Conservation (phyloP, 345 rosid species). For the Populus pruinosa region DNA sequence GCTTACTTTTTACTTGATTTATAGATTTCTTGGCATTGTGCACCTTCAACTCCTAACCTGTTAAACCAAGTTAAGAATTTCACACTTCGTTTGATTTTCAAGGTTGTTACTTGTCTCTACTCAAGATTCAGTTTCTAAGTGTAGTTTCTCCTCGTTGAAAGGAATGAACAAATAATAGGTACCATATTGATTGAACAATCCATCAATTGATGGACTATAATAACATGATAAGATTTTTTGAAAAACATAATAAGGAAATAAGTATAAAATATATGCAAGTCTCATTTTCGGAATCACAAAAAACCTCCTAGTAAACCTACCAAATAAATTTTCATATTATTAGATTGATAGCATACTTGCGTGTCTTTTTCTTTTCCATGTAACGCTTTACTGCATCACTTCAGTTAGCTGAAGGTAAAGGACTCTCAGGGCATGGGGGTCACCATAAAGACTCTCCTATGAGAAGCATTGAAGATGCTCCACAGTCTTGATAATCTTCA, state of each 20-base stretch:
- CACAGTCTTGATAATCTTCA: constrained; percentile 91
- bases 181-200: too few relatives aligned
- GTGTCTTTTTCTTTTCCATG: constrained; percentile 91
- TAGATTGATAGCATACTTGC: constrained; percentile 41
- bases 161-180: too few relatives aligned
- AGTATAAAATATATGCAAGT: not conserved
- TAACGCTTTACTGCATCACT: constrained; percentile 87
- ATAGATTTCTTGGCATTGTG: not conserved
- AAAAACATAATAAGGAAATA: not conserved
- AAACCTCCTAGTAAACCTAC: not conserved
- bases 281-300: not conserved
- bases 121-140: not conserved
- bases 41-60: not conserved
- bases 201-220: too few relatives aligned
- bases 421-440: constrained; percentile 59
- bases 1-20: not conserved
- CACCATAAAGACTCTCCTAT: constrained; percentile 92
- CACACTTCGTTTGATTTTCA: too few relatives aligned
- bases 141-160: not conserved
- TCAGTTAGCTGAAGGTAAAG: constrained; percentile 55
- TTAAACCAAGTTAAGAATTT: too few relatives aligned
- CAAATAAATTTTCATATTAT: not conserved
- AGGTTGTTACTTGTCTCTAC: not conserved
- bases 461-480: constrained; percentile 68
- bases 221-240: not conserved